Evolutionary conservation across 192 early-diverging fungal genomes (phyloP).

Genomic region (Umbelopsis isabellina): DNA sequence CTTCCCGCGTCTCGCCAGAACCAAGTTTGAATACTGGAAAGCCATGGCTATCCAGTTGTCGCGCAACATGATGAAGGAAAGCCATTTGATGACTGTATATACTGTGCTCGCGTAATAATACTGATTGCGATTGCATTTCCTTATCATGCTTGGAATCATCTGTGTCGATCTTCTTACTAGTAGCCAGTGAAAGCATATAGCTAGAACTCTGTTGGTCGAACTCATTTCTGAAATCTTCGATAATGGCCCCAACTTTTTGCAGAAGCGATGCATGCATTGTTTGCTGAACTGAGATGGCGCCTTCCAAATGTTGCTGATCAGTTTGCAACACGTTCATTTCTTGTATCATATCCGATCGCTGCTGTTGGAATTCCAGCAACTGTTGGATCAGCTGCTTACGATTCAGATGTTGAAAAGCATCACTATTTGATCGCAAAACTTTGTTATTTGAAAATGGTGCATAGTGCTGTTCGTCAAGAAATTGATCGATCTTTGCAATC

Average conservation of each 20-base stretch:
- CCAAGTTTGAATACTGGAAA: not conserved
- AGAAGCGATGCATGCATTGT: conserved; percentile 17
- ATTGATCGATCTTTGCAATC: conserved; percentile 6
- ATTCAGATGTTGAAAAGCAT: not conserved
- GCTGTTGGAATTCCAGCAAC: not conserved
- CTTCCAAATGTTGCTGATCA: conserved; percentile 1
- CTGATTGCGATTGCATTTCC: not conserved
- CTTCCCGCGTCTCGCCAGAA: not conserved
- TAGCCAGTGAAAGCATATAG: not conserved
- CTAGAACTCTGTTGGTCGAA: not conserved
- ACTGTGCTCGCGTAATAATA: not conserved
- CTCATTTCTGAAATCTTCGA: not conserved
- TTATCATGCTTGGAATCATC: not conserved
- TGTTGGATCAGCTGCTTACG: not conserved
- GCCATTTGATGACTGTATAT: conserved; percentile 3
- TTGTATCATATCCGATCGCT: conserved; percentile 3
- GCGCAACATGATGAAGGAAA: not conserved
- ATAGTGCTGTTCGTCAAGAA: not conserved
- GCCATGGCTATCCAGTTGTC: not conserved
- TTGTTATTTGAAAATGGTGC: no score
- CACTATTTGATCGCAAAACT: not conserved
- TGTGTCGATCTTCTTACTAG: not conserved
- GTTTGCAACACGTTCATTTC: not conserved
- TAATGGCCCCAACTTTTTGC: not conserved
- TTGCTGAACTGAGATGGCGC: conserved; percentile 8